Base-by-base conservation (phyloP, 805 yeast genomes). In the Ogataea saltuana region DNA sequence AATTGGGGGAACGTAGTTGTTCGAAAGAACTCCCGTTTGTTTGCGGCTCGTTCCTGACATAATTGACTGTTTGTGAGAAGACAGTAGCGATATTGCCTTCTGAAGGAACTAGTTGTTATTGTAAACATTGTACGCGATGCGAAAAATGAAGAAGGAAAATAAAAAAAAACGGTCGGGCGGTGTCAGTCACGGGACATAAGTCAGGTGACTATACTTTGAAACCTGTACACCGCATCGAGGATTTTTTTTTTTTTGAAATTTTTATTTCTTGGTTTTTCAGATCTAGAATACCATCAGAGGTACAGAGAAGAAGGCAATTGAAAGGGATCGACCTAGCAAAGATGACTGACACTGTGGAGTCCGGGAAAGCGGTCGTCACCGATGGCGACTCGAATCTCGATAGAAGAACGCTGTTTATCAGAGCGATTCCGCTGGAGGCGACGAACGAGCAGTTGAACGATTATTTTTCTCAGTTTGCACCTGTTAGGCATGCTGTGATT, bases 401-500 rank as follows among this genome's bases (percentile, higher is more conserved):
- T 48, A 69, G 78, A 53, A 74, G 69, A 58, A 85, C 95, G 17
- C 70, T 93, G 27, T 93, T 93, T 63, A 95, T 93, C 32, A 78
- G 98, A 51, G 76, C 90, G 4, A 72, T 91, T 26, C 98, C 98
- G 2, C 71, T 72, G 46, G 82, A 78, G 30, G 95, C 89, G 6
- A 85, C 95, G 1, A 78, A 83, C 17, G 96, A 88, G 46, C 81
- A 88, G 55, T 72, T 93, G 31, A 75, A 91, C 1, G 87, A 85
- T 53, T 89, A 75, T 64, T 93, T 93, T 60, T 85, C 98, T 1
- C 88, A 88, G 51, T 84, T 89, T 68, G 91, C 88, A 4, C 99
- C 99, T 6, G 95, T 91, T 10, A 89, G 84, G 65, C 99, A 93
- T 65, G 96, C 97, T 2, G 90, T 89, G 33, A 77, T 93, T 31